Evolutionary conservation across 2,329 filamentous ascomycete species (phyloP).

Genomic region (Dactylellina parvicollis): DNA sequence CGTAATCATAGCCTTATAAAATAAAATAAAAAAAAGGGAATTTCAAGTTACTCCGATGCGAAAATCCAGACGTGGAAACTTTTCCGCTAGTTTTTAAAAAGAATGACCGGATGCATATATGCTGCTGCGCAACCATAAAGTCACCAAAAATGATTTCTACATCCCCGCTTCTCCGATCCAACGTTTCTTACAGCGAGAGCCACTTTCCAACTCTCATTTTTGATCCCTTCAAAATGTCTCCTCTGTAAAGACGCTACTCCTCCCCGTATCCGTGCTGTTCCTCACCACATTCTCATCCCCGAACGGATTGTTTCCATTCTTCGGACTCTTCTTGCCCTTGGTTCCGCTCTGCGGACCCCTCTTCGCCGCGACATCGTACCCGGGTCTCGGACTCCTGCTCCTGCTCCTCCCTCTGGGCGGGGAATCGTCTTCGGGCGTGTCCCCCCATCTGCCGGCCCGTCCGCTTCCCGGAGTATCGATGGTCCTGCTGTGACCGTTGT

Average conservation of each 20-base stretch:
- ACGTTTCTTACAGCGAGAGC: not conserved
- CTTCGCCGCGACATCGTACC: constrained; percentile 39
- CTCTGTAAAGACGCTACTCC: constrained; percentile 50
- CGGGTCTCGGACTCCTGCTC: constrained; percentile 34
- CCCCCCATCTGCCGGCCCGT: constrained; percentile 10
- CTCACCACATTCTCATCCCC: constrained; percentile 40
- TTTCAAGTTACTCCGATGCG: not conserved
- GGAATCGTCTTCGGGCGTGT: constrained; percentile 28
- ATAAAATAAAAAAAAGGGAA: too few relatives aligned
- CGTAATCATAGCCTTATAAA: not conserved
- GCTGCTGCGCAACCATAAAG: not conserved
- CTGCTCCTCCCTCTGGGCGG: constrained; percentile 40
- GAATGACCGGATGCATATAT: constrained; percentile 20
- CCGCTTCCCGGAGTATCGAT: constrained; percentile 11
- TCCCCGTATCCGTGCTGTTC: constrained; percentile 45
- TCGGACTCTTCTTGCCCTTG: constrained; percentile 9
- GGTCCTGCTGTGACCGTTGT: not conserved
- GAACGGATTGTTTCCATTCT: constrained; percentile 29
- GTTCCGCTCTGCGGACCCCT: constrained; percentile 32
- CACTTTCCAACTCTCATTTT: not conserved
- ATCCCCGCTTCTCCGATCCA: too few relatives aligned
- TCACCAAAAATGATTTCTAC: too few relatives aligned
- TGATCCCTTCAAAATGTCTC: constrained; percentile 26
- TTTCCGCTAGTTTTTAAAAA: constrained; percentile 17
- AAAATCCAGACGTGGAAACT: constrained; percentile 1